These are phyloP conservation scores for Marasmius fiardii DNA, from an alignment of 1,284 basidiomycete species.

Conservation along the genomic window DNA sequence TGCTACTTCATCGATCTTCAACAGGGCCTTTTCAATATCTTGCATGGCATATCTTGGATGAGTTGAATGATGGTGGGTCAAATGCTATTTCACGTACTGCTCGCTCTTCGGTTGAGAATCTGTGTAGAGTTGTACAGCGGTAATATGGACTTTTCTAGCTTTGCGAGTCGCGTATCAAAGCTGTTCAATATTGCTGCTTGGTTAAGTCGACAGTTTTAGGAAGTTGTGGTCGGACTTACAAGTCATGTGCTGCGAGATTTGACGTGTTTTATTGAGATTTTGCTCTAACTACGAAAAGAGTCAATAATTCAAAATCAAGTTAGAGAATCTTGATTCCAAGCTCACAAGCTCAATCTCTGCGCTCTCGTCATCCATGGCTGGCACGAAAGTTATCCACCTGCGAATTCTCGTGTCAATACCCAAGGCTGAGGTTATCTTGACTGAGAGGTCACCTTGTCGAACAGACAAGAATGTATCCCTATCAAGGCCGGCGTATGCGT, in stretches of 20 bases:
- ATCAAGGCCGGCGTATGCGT: too few species aligned
- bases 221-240: conserved; percentile 39
- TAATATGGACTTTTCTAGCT: conserved; percentile 77
- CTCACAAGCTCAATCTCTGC: conserved; percentile 74
- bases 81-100: conserved; percentile 43
- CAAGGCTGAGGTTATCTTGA: too few species aligned
- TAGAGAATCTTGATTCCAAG: background rate
- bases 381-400: too few species aligned
- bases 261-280: conserved; percentile 78
- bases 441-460: too few species aligned
- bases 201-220: conserved; percentile 22
- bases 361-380: conserved; percentile 68
- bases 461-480: too few species aligned
- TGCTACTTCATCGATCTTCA: conserved; percentile 74
- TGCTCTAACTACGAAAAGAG: conserved; percentile 61
- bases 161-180: conserved; percentile 73
- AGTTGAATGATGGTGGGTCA: background rate
- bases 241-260: conserved; percentile 80
- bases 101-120: conserved; percentile 63
- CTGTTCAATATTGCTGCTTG: conserved; percentile 69
- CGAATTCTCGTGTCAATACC: background rate
- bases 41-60: background rate
- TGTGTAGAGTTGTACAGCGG: conserved; percentile 75
- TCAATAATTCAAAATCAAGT: conserved; percentile 1
- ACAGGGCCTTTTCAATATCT: conserved; percentile 77